Evolutionary conservation across 75 land plant species (phyloP).

Genomic region (Selaginella tamariscina): DNA sequence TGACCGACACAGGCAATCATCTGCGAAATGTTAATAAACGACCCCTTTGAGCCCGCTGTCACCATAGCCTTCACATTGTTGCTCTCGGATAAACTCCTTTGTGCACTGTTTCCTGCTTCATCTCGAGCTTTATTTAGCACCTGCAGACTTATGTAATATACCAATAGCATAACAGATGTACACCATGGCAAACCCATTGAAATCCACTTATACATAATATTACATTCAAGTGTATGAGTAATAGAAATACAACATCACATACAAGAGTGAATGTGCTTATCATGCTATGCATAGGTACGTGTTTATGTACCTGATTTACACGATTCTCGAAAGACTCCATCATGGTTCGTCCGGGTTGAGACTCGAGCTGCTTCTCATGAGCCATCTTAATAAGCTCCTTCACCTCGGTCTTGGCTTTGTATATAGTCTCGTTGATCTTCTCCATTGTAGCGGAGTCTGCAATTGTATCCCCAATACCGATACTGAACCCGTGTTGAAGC

Average conservation of each 20-base stretch:
- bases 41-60: constrained; percentile 96
- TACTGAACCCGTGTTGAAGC: constrained; percentile 84
- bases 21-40: constrained; percentile 97
- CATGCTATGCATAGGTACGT: no score
- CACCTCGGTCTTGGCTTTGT: constrained; percentile 77
- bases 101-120: constrained; percentile 95
- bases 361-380: constrained; percentile 64
- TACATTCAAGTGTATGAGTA: no score
- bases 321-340: constrained; percentile 95
- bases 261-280: no score
- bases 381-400: constrained; percentile 60
- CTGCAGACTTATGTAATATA: constrained; percentile 20
- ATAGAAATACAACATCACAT: no score
- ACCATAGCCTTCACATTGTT: constrained; percentile 99
- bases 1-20: constrained; percentile 99
- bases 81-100: constrained; percentile 83
- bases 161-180: neutral
- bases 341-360: constrained; percentile 96
- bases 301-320: constrained; percentile 66
- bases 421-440: constrained; percentile 72
- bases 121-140: constrained; percentile 96
- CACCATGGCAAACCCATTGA: no score
- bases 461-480: constrained; percentile 99
- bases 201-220: no score
- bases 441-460: constrained; percentile 93